These are phyloP conservation scores for Eucalyptus viminalis DNA, from an alignment of 345 rosid species.

Conservation along the genomic window DNA sequence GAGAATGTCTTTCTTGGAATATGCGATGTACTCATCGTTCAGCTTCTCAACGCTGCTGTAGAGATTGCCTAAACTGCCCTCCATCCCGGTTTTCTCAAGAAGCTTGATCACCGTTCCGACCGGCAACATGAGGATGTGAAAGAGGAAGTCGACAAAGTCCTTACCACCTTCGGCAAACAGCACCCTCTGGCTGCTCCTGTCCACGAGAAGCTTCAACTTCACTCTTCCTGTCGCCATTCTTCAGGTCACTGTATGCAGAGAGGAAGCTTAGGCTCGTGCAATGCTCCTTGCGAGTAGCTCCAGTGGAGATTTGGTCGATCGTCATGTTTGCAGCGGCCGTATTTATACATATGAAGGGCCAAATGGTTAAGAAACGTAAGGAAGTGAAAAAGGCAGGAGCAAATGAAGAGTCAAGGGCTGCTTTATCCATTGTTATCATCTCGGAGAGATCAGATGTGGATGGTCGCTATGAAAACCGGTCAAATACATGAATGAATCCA, in stretches of 20 bases:
- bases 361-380: not conserved
- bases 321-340: not conserved
- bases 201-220: not conserved
- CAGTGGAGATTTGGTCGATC: not conserved
- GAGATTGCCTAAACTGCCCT: not conserved
- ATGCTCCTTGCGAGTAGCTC: not conserved
- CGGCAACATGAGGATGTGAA: not conserved
- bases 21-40: not conserved
- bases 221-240: not conserved
- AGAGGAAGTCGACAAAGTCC: not conserved
- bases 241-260: not conserved
- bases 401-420: not conserved
- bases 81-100: not conserved
- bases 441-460: not conserved
- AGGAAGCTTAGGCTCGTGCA: not conserved
- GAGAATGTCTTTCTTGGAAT: not conserved
- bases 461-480: not conserved
- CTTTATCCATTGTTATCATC: not conserved
- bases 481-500: not conserved
- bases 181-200: not conserved
- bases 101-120: not conserved
- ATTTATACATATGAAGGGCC: not conserved
- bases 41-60: not conserved
- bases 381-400: not conserved
- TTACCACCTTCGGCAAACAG: not conserved